phyloP scores from a whole-genome alignment of 176 grass and related monocot genomes.

The Ampelocalamus luodianensis region DNA sequence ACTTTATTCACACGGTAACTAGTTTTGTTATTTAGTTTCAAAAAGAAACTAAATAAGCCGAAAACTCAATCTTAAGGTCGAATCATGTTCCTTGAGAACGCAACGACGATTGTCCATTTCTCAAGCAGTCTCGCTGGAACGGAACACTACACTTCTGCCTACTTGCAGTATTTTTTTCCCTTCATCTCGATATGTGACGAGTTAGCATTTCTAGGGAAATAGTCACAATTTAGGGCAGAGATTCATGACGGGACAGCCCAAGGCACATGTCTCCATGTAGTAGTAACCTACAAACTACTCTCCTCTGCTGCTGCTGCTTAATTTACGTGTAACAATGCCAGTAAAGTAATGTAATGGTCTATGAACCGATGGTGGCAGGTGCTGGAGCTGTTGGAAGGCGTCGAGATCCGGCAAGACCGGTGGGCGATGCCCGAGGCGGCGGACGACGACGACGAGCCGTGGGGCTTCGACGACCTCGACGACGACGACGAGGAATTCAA shows the following conservation, averaged over 20 bases:
- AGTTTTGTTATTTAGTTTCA: no score
- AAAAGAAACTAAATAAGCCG: no score
- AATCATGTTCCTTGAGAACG: neutral
- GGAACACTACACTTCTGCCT: slow-evolving; percentile 4
- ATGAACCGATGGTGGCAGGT: slow-evolving; percentile 53
- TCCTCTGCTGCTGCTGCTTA: neutral
- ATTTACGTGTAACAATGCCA: slow-evolving; percentile 15
- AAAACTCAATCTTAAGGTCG: neutral
- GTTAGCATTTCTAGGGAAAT: slow-evolving; percentile 11
- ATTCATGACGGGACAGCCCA: slow-evolving; percentile 19
- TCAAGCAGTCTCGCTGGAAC: neutral
- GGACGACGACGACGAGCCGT: slow-evolving; percentile 51
- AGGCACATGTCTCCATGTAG: slow-evolving; percentile 48
- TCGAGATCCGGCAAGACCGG: slow-evolving; percentile 68
- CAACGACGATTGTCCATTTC: neutral
- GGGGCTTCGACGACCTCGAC: slow-evolving; percentile 66
- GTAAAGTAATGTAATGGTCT: neutral
- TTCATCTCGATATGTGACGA: neutral
- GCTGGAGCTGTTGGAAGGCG: slow-evolving; percentile 75
- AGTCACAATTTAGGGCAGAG: slow-evolving; percentile 19
- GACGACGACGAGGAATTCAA: slow-evolving; percentile 43
- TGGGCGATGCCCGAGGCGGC: slow-evolving; percentile 71
- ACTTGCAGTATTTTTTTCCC: slow-evolving; percentile 1
- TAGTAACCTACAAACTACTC: neutral
- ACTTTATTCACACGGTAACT: no score